These are phyloP conservation scores for Aspergillus panamensis DNA, from an alignment of 495 filamentous ascomycete species.

Conservation along the genomic window DNA sequence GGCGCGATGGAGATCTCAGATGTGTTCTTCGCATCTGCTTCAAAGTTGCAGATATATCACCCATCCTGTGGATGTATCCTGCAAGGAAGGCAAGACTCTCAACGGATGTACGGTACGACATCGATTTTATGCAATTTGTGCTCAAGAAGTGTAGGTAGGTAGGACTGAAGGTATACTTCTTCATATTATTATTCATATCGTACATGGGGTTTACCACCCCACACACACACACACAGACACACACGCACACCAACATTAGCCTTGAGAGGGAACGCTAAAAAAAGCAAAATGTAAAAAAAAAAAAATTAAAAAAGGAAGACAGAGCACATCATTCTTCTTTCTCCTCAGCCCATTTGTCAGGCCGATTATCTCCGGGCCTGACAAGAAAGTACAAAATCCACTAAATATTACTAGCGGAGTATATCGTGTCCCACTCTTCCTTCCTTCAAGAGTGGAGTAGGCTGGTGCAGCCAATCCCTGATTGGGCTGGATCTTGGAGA, in stretches of 20 bases:
- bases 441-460: background rate
- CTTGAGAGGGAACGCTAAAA: background rate
- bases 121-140: too few relatives aligned
- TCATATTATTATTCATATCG: background rate
- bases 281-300: background rate
- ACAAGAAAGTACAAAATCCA: background rate
- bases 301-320: background rate
- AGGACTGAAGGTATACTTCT: background rate
- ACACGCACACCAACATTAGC: too few relatives aligned
- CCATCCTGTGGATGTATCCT: conserved; percentile 2
- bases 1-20: background rate
- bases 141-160: too few relatives aligned
- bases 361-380: background rate
- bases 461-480: background rate
- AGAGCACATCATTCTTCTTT: conserved; percentile 8
- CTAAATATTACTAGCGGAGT: background rate
- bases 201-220: background rate
- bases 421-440: background rate
- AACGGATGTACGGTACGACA: too few relatives aligned
- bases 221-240: too few relatives aligned
- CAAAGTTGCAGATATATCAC: background rate
- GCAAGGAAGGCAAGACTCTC: conserved; percentile 7
- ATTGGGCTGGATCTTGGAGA: background rate
- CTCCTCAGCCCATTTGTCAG: conserved; percentile 8
- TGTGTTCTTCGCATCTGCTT: background rate